A percentile compares a stretch with the other conserved stretches of the same genome.
phyloP scores from a whole-genome alignment of 257 asterid species.

The Solanum pennellii region DNA sequence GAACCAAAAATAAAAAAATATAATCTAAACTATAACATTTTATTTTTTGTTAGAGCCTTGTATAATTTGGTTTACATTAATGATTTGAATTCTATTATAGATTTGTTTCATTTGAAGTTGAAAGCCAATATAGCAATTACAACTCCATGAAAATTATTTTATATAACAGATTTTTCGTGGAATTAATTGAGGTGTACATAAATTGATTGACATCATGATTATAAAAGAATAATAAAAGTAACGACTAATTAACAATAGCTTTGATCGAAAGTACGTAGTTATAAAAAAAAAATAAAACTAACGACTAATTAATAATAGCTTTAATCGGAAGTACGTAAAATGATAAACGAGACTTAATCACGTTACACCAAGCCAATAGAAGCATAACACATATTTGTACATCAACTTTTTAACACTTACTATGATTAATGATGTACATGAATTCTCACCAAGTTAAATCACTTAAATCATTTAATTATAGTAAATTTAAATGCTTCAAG shows the following conservation, averaged over 20 bases:
- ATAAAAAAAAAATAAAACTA: not conserved
- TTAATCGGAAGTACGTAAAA: not conserved
- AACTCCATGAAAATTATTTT: not conserved
- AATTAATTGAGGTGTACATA: not conserved
- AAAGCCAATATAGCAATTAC: not conserved
- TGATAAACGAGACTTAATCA: not conserved
- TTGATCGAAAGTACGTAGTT: not conserved
- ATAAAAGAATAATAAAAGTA: not conserved
- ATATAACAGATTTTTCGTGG: not conserved
- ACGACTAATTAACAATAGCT: too few relatives aligned
- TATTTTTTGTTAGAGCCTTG: not conserved
- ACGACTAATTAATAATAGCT: too few relatives aligned
- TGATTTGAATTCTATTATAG: not conserved
- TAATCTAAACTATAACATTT: not conserved
- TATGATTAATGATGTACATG: not conserved
- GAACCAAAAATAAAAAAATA: not conserved
- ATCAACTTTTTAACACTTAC: not conserved
- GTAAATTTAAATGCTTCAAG: not conserved
- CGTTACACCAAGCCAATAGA: not conserved
- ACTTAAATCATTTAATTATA: not conserved
- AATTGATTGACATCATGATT: accelerated
- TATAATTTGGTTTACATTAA: not conserved
- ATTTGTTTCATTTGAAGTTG: not conserved
- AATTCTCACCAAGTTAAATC: not conserved
- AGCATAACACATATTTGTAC: not conserved